A percentile compares a stretch with the other conserved stretches of the same genome.
phyloP scores from a whole-genome alignment of 1,284 basidiomycete genomes.

The Tetrapyrgos nigripes region DNA sequence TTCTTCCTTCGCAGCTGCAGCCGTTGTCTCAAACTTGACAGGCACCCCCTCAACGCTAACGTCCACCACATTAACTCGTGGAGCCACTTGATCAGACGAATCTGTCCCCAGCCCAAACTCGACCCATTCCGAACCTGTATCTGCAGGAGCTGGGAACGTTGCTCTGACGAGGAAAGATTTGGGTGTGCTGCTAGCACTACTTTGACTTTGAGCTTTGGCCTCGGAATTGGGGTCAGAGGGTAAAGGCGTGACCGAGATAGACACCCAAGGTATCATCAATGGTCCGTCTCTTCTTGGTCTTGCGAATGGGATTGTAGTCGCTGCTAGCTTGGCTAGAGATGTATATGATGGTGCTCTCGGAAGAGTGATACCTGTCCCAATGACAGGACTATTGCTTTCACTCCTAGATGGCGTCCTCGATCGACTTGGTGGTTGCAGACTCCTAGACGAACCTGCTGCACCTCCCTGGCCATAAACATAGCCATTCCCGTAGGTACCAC shows the following conservation, averaged over 20 bases:
- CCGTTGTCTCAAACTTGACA: conserved; percentile 59
- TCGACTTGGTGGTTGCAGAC: conserved; percentile 20
- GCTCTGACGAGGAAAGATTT: conserved; percentile 66
- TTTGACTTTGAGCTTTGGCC: background rate
- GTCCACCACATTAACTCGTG: conserved; percentile 59
- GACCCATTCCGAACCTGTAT: conserved; percentile 62
- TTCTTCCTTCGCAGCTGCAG: conserved; percentile 44
- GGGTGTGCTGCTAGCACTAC: conserved; percentile 24
- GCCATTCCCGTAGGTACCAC: too few relatives aligned
- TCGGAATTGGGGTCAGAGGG: conserved; percentile 27
- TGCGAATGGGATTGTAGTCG: conserved; percentile 20
- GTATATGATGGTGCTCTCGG: conserved; percentile 29
- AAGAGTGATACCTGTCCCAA: conserved; percentile 23
- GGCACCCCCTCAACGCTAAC: conserved; percentile 71
- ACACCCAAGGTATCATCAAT: conserved; percentile 66
- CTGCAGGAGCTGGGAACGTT: conserved; percentile 58
- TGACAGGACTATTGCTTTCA: conserved; percentile 29
- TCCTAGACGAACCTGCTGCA: background rate
- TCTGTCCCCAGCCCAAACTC: conserved; percentile 73
- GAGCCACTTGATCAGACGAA: conserved; percentile 30
- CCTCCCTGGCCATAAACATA: background rate
- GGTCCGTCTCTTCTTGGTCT: conserved; percentile 59
- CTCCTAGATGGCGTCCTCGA: conserved; percentile 29
- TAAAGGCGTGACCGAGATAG: conserved; percentile 60
- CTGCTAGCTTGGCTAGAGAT: conserved; percentile 28